Conservation (phyloP, 148 eudicot species). For the Spergularia marina region DNA sequence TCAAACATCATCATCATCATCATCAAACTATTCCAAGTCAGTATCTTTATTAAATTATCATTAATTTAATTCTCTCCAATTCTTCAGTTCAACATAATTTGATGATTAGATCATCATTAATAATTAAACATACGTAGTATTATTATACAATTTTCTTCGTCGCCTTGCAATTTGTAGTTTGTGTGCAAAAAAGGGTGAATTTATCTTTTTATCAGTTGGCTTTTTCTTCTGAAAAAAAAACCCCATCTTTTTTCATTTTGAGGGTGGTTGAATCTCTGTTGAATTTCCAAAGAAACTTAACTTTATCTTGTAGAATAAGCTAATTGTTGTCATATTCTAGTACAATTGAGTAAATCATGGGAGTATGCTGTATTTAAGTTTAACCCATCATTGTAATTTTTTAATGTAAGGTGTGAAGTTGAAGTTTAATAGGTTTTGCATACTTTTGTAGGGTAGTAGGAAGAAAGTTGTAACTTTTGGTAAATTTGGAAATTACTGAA, state of each 20-base stretch:
- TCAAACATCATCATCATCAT: conserved; percentile 3
- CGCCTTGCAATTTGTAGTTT: not conserved
- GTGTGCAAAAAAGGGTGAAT: conserved; percentile 2
- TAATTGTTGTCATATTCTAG: not conserved
- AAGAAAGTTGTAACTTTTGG: not conserved
- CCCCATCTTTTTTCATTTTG: not conserved
- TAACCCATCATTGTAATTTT: too few species aligned
- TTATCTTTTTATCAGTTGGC: not conserved
- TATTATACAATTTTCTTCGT: not conserved
- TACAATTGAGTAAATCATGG: not conserved
- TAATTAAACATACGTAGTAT: too few species aligned
- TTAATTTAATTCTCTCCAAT: not conserved
- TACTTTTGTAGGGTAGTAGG: not conserved
- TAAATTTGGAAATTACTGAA: not conserved
- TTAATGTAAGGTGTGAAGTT: not conserved
- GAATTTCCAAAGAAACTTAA: conserved; percentile 15
- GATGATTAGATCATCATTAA: not conserved
- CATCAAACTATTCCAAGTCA: not conserved
- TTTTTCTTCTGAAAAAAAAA: not conserved
- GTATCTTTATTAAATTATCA: not conserved
- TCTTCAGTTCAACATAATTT: not conserved
- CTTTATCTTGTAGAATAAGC: not conserved
- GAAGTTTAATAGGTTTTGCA: not conserved
- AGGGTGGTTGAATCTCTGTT: conserved; percentile 24
- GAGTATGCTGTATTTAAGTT: not conserved